phyloP scores from a whole-genome alignment of 169 alveolate genomes.

The Fabrea salina region DNA sequence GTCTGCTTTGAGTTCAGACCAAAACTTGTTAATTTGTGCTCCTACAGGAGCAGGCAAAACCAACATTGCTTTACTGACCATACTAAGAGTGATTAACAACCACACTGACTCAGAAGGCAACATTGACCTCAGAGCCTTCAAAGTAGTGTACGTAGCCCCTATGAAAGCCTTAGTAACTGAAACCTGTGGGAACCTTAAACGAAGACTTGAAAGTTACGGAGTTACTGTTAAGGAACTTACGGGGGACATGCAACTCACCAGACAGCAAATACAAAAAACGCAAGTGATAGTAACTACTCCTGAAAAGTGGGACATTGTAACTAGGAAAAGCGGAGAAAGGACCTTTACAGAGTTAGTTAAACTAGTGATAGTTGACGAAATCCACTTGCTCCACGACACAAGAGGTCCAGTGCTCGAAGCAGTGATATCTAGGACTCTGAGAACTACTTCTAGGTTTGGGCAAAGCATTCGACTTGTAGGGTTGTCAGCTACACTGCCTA shows the following conservation, averaged over 20 bases:
- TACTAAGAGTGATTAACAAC: constrained; percentile 88
- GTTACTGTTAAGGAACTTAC: constrained; percentile 94
- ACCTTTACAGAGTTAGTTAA: constrained; percentile 92
- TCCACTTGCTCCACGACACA: constrained; percentile 98
- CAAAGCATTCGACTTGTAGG: constrained; percentile 91
- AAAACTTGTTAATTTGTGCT: constrained; percentile 98
- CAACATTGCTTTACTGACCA: constrained; percentile 97
- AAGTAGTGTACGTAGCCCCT: constrained; percentile 98
- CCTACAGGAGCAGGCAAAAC: constrained; percentile 99
- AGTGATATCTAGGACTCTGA: constrained; percentile 97
- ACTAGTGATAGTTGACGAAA: constrained; percentile 98
- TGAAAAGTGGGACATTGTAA: constrained; percentile 99
- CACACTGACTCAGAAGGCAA: constrained; percentile 46
- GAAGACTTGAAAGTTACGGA: constrained; percentile 78
- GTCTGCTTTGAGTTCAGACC: constrained; percentile 91
- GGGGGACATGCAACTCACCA: constrained; percentile 94
- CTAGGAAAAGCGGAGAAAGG: constrained; percentile 96
- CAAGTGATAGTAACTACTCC: constrained; percentile 99
- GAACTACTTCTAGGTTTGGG: constrained; percentile 67
- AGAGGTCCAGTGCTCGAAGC: constrained; percentile 99
- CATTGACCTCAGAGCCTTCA: constrained; percentile 85
- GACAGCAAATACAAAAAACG: constrained; percentile 96
- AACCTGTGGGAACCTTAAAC: constrained; percentile 25
- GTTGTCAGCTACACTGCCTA: constrained; percentile 99
- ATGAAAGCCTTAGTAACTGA: constrained; percentile 99